Evolutionary conservation across 306 rosid genomes (phyloP).

Genomic region (Acmispon strigosus): DNA sequence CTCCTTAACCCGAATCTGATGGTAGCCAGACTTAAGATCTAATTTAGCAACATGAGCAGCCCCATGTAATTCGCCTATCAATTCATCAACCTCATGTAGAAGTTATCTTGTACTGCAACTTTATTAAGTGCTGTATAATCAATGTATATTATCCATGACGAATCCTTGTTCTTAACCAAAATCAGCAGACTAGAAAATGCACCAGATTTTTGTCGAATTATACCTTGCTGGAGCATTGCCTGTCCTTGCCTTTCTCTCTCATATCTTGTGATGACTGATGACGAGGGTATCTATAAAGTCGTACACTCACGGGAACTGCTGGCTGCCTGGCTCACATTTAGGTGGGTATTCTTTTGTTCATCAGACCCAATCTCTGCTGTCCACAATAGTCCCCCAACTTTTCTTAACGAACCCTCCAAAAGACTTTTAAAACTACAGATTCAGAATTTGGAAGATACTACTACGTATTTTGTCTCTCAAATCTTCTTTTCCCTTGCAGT

Average conservation of each 20-base stretch:
- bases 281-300: no score
- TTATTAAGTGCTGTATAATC: neutral
- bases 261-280: no score
- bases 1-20: neutral
- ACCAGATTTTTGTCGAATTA: no score
- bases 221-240: no score
- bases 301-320: no score
- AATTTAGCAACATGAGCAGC: neutral
- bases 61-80: no score
- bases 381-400: neutral
- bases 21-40: neutral
- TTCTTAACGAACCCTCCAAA: neutral
- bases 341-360: neutral
- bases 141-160: neutral
- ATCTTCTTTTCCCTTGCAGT: neutral
- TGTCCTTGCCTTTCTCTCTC: no score
- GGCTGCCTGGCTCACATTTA: neutral
- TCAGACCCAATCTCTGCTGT: no score
- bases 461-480: neutral
- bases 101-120: neutral
- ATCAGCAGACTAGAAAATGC: no score
- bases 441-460: neutral
- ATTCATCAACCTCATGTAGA: no score
- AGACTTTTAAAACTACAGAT: no score
- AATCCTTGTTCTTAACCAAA: neutral